Evolutionary conservation across 768 basidiomycete genomes (phyloP).

Genomic region (Crepidotus variabilis): DNA sequence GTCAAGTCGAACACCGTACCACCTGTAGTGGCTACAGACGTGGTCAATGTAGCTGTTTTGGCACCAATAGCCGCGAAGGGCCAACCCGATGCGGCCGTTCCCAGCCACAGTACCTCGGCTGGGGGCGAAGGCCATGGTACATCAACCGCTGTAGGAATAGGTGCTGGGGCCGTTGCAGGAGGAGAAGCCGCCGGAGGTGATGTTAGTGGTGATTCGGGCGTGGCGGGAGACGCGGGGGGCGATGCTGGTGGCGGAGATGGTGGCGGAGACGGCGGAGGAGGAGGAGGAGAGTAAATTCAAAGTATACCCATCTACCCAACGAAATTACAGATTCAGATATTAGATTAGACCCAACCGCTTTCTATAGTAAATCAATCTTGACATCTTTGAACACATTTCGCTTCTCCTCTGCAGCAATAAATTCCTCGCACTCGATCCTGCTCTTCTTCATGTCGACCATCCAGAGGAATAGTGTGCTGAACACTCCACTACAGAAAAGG

Average conservation of each 20-base stretch:
- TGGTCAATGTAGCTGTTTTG: too few species aligned
- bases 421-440: constrained; percentile 57
- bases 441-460: constrained; percentile 66
- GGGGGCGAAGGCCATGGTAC: not conserved
- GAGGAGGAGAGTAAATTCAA: not conserved
- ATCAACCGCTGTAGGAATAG: not conserved
- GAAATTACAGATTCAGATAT: not conserved
- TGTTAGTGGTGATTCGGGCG: constrained; percentile 5
- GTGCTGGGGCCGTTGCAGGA: not conserved
- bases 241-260: constrained; percentile 1
- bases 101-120: not conserved
- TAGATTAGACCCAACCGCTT: not conserved
- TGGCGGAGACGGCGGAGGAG: constrained; percentile 6
- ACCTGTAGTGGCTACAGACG: not conserved
- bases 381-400: constrained; percentile 18
- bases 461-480: constrained; percentile 57
- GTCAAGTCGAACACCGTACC: not conserved
- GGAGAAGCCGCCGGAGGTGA: constrained; percentile 6
- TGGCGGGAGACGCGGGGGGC: constrained; percentile 2
- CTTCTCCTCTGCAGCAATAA: constrained; percentile 48
- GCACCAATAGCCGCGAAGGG: too few species aligned
- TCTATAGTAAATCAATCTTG: not conserved
- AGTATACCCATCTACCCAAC: too few species aligned
- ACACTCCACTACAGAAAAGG: constrained; percentile 33
- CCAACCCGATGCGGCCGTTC: not conserved